Evolutionary conservation across 2,329 filamentous ascomycete genomes (phyloP), one percentile per base, ranked within the genome.

Genomic region (Metarhizium rileyi): DNA sequence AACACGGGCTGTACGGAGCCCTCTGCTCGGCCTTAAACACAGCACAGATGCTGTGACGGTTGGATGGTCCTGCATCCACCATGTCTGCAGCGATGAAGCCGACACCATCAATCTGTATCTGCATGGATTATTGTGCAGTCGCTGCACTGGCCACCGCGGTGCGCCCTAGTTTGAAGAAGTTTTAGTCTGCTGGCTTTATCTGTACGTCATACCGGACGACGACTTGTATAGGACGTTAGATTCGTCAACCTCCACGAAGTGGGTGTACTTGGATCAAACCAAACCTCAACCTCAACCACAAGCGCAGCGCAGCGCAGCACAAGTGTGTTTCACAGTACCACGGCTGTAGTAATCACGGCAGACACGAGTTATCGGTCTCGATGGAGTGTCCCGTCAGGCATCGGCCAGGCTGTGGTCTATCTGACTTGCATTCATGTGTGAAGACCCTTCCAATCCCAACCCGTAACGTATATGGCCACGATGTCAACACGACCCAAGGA

Each of bases 291-390:
- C 20, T 49, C 40, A 33, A 38, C 18, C 5, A 38, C 2, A 16
- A 14, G 28, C 16, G 44, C 27, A 5, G n/a, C n/a, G n/a, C n/a
- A n/a, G n/a, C n/a, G n/a, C n/a, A 23, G 14, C 16, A 18, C 44
- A 35, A 33, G 18, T 12, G 35, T 14, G 44, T 43, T 26, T 16
- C 30, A 44, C 30, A 45, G 23, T 33, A 28, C 40, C 35, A 45
- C 47, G 25, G 7, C 25, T 33, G 41, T 35, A 20, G 42, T 25
- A 27, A 30, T 8, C 47, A 49, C 47, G 41, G 42, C 48, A 49
- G 48, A 49, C 42, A 49, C 41, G 48, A 49, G 48, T n/a, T 38
- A 9, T 14, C n/a, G 5, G 33, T n/a, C 33, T 8, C 35, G 7
- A 20, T 20, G 35, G n/a, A 38, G 35, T 20, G n/a, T 38, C 35